Percentiles rank a stretch among this genome's conserved stretches.
phyloP scores from a whole-genome alignment of 257 asterid genomes.

The Solanum chilense region DNA sequence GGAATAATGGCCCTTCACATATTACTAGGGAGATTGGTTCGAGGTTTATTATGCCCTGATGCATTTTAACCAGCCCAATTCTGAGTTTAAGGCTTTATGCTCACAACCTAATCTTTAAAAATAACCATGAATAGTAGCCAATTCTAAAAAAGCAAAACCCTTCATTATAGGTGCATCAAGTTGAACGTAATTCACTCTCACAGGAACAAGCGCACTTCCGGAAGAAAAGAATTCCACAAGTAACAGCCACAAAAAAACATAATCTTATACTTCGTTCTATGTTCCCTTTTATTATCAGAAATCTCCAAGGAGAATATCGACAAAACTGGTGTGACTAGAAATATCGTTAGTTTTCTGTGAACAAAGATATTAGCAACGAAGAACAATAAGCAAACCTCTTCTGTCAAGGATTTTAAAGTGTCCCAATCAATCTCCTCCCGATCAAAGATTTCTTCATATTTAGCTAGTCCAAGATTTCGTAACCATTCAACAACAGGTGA shows the following conservation, averaged over 20 bases:
- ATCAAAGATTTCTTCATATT: conserved; percentile 63
- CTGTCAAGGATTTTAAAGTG: conserved; percentile 61
- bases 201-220: background rate
- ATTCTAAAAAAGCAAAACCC: background rate
- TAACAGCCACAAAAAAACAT: background rate
- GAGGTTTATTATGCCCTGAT: background rate
- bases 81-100: background rate
- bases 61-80: background rate
- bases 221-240: background rate
- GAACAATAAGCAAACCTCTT: conserved; percentile 50
- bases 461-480: conserved; percentile 57
- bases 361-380: background rate
- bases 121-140: background rate
- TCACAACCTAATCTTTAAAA: background rate
- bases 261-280: background rate
- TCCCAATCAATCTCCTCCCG: conserved; percentile 87
- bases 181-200: background rate
- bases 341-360: background rate
- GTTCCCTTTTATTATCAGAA: background rate
- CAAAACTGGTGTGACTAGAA: background rate
- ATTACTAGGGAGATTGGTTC: background rate
- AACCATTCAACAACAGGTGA: conserved; percentile 70
- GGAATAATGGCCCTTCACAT: background rate
- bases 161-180: background rate
- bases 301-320: background rate